Conservation (phyloP, 2,329 filamentous ascomycete species). For the Thielaviopsis populi region DNA sequence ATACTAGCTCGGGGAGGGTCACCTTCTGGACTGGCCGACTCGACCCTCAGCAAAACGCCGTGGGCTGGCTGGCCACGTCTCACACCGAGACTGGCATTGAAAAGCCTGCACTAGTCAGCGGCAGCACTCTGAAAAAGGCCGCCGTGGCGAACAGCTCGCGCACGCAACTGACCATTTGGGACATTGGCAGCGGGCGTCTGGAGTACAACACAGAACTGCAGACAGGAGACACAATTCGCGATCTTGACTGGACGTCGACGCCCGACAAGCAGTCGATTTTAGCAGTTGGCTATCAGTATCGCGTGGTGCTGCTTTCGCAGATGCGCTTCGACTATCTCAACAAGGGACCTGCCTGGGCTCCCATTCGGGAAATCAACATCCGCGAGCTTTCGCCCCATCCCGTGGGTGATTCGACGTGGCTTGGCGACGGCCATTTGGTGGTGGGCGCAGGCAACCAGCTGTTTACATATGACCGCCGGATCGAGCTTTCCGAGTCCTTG, state of each 20-base stretch:
- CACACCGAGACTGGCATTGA: conserved; percentile 63
- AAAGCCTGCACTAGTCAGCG: conserved; percentile 64
- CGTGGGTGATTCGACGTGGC: conserved; percentile 86
- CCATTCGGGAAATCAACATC: conserved; percentile 68
- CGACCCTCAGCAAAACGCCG: conserved; percentile 38
- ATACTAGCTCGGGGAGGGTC: conserved; percentile 57
- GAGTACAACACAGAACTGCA: conserved; percentile 68
- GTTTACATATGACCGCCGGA: conserved; percentile 66
- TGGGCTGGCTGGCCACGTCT: conserved; percentile 74
- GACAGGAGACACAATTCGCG: conserved; percentile 58
- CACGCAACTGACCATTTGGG: conserved; percentile 78
- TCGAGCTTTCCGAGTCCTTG: conserved; percentile 47
- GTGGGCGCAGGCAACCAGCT: conserved; percentile 85
- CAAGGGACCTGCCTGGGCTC: conserved; percentile 75
- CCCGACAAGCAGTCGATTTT: conserved; percentile 79
- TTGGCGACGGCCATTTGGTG: conserved; percentile 69
- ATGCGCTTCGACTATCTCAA: conserved; percentile 86
- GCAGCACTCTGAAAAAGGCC: conserved; percentile 73
- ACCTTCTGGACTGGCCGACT: conserved; percentile 77
- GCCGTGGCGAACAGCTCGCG: conserved; percentile 62
- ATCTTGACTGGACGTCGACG: conserved; percentile 88
- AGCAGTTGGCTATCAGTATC: conserved; percentile 82
- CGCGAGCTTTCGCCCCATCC: conserved; percentile 72
- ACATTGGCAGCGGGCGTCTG: conserved; percentile 63
- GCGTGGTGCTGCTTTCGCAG: conserved; percentile 68